Conservation (phyloP, 2,329 filamentous ascomycete species). For the Sarocladium oryzae region DNA sequence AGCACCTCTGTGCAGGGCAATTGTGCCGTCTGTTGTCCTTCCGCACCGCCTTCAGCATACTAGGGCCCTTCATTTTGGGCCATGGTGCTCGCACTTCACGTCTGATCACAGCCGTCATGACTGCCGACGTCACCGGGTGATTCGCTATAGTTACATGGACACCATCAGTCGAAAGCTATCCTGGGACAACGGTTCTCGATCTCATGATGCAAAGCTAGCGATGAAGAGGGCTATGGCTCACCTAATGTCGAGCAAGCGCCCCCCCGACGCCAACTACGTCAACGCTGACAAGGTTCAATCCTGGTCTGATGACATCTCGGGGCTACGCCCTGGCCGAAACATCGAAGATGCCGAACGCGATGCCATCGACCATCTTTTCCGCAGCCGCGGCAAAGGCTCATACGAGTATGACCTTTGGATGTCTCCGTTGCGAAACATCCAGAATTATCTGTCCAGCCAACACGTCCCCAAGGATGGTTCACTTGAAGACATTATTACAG, state of each 20-base stretch:
- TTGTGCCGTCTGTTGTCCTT: not conserved
- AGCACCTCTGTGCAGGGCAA: slow-evolving; percentile 8
- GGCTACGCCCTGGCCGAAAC: slow-evolving; percentile 32
- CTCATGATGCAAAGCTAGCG: slow-evolving; percentile 28
- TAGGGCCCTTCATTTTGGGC: slow-evolving; percentile 41
- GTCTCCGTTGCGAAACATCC: slow-evolving; percentile 26
- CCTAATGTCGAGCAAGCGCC: slow-evolving; percentile 21
- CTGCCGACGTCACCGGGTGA: slow-evolving; percentile 32
- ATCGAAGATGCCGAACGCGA: slow-evolving; percentile 39
- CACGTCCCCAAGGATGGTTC: slow-evolving; percentile 15
- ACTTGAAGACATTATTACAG: slow-evolving; percentile 18
- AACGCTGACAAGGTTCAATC: slow-evolving; percentile 28
- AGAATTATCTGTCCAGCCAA: slow-evolving; percentile 23
- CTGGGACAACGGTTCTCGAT: slow-evolving; percentile 36
- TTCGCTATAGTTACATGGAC: slow-evolving; percentile 41
- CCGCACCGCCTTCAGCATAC: not conserved
- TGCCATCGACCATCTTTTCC: slow-evolving; percentile 37
- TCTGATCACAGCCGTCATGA: slow-evolving; percentile 28
- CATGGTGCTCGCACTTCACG: slow-evolving; percentile 39
- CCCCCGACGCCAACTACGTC: slow-evolving; percentile 22
- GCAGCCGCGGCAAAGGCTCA: slow-evolving; percentile 12
- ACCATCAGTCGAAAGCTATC: slow-evolving; percentile 35
- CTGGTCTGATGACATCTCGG: slow-evolving; percentile 29
- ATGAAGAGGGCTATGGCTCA: slow-evolving; percentile 36
- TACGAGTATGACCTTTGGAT: slow-evolving; percentile 22